Base-by-base conservation (phyloP, 2,329 filamentous ascomycete species). In the Fusarium sp. region DNA sequence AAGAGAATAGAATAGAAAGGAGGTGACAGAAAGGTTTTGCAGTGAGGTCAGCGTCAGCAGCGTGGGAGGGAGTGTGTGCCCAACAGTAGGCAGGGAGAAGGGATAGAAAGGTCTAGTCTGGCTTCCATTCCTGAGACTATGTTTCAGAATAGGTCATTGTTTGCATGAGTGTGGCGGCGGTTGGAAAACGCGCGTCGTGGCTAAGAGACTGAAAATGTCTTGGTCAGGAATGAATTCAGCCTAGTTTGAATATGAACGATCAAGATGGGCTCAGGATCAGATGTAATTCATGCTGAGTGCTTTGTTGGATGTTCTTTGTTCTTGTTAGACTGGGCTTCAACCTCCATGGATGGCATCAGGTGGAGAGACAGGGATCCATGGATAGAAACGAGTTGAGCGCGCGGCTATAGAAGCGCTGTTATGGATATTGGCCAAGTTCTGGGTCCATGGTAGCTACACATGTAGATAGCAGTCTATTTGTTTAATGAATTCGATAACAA, bases 111-210 rank as follows among this genome's bases (percentile, higher is more conserved):
- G 62, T 68, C 47, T 68, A 68, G 65, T 35, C 39, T 36, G 36
- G 18, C 45, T 56, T 50, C 49, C 47, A 65, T 54, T 54, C 62
- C 68, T 71, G 38, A 57, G 64, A 41, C 54, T 65, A 59, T 45
- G 70, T 72, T 72, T 72, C 69, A 72, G 64, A 71, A 56, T 33
- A 27, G 31, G 68, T 65, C 57, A 69, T 69, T 54, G 55, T 55
- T 64, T 65, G 54, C 54, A 47, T 65, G 45, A 29, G 33, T 54
- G 68, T 64, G 68, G 68, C 68, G 52, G 53, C 68, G 53, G 59
- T 54, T 72, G 55, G 44, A 61, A 45, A 66, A 72, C 70, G 70
- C 70, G 70, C 70, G 70, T 73, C 70, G 49, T 59, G 38, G 18
- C 54, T 31, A 50, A 61, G 38, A 50, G 55, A 36, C 56, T 18